These are phyloP conservation scores for Trichomonascus vanleenenianus DNA, from an alignment of 805 yeast species.

Conservation along the genomic window DNA sequence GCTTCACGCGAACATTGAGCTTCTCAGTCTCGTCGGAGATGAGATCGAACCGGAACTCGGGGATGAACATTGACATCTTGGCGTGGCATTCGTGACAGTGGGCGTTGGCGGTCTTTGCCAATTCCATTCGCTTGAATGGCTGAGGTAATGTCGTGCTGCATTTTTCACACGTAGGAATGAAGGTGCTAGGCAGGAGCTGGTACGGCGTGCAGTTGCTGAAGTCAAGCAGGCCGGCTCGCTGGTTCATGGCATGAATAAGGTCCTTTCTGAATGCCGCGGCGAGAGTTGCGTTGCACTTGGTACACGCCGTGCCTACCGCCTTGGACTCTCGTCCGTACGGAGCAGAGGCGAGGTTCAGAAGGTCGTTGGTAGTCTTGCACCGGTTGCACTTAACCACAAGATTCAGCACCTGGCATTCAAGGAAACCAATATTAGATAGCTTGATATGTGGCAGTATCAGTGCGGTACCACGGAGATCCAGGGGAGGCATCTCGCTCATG, in stretches of 20 bases:
- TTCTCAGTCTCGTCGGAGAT: slow-evolving; percentile 24
- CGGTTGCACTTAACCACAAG: slow-evolving; percentile 31
- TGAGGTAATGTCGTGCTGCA: slow-evolving; percentile 24
- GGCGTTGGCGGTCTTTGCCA: slow-evolving; percentile 26
- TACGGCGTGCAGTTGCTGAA: slow-evolving; percentile 30
- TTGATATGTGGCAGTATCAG: slow-evolving; percentile 27
- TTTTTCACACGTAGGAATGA: slow-evolving; percentile 30
- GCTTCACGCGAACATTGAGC: slow-evolving; percentile 11
- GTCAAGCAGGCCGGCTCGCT: slow-evolving; percentile 32
- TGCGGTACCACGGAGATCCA: slow-evolving; percentile 26
- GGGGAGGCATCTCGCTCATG: slow-evolving; percentile 4
- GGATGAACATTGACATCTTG: slow-evolving; percentile 28
- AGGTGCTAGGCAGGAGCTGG: slow-evolving; percentile 31
- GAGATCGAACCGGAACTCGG: slow-evolving; percentile 27
- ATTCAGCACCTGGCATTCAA: slow-evolving; percentile 29
- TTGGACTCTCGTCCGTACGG: slow-evolving; percentile 28
- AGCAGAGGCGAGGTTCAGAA: slow-evolving; percentile 28
- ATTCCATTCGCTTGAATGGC: slow-evolving; percentile 27
- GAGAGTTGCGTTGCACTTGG: slow-evolving; percentile 29
- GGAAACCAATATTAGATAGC: slow-evolving; percentile 27
- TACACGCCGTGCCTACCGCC: slow-evolving; percentile 26
- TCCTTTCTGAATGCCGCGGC: slow-evolving; percentile 32
- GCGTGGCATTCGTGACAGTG: slow-evolving; percentile 32
- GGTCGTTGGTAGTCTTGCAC: slow-evolving; percentile 31
- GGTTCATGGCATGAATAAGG: slow-evolving; percentile 26